Evolutionary conservation across 2,329 filamentous ascomycete species (phyloP), one percentile per base, ranked within the genome.

Genomic region (Cladosporium sp.): DNA sequence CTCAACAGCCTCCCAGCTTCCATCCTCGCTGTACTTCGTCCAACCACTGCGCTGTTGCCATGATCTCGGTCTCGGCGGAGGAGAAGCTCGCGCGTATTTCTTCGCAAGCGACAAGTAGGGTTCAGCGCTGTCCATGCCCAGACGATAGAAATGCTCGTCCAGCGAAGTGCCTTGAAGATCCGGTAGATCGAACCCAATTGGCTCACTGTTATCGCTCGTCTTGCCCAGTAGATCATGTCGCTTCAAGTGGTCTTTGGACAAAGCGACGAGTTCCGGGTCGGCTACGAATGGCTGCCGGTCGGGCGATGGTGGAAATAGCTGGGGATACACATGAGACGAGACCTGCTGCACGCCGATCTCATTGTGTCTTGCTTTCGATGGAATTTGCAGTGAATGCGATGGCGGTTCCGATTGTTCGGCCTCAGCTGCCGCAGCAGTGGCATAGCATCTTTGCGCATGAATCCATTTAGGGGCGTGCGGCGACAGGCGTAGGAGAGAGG

Each of bases 291-390:
- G 81, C 3, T 75, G 78, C 26, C 77, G 74, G 13, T 83, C 78
- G 67, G 78, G 75, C 57, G 80, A 81, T 46, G 82, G 79, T 5
- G 86, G 87, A 74, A 99, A 99, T 49, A 99, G 81, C 78, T 98
- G 95, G 1, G 86, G 76, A 77, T 94, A 91, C 53, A 99, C 84
- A 81, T 93, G 85, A 66, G 85, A 84, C 82, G 93, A 97, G 71
- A 99, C 82, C 74, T 98, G 94, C 79, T 99, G 95, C 46, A 99
- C 92, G 62, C 92, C 92, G 72, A 99, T 93, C 71, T 96, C 91
- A 79, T 96, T 99, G 81, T 90, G 92, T 70, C 95, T 88, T 58
- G 92, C 83, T 65, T 85, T 79, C 7, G 82, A 79, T n/a, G 78
- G 65, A 23, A 74, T 67, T 0, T 73, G 69, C n/a, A 77, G 62